These are phyloP conservation scores for Termitomyces titanicus DNA, from an alignment of 768 basidiomycete species.

Conservation along the genomic window DNA sequence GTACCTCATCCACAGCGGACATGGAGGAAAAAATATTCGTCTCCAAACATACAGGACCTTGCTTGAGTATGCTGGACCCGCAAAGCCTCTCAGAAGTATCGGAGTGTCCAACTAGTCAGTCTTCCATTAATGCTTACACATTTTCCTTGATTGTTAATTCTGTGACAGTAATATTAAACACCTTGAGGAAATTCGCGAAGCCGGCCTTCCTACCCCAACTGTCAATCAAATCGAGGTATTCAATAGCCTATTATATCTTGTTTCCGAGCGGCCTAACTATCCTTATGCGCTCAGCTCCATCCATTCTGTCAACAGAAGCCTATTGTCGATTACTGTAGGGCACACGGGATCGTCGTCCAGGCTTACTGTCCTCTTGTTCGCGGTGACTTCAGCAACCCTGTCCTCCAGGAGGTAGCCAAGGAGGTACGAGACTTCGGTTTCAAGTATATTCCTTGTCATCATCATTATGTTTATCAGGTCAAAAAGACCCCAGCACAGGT, in stretches of 20 bases:
- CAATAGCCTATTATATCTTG: not conserved
- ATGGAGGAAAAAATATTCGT: conserved; percentile 56
- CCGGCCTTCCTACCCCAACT: conserved; percentile 58
- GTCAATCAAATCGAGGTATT: conserved; percentile 81
- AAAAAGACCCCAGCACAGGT: conserved; percentile 68
- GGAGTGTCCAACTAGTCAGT: conserved; percentile 83
- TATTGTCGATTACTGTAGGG: conserved; percentile 70
- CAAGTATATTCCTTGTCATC: not conserved
- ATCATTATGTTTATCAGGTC: conserved; percentile 32
- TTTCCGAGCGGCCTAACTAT: not conserved
- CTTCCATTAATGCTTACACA: not conserved
- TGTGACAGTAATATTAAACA: conserved; percentile 56
- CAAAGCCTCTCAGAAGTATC: conserved; percentile 56
- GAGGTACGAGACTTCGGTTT: conserved; percentile 43
- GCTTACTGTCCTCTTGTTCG: conserved; percentile 77
- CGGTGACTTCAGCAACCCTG: conserved; percentile 49
- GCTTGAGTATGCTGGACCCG: conserved; percentile 49
- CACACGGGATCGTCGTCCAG: conserved; percentile 55
- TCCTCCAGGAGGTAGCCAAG: conserved; percentile 48
- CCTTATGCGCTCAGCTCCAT: conserved; percentile 50
- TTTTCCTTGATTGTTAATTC: not conserved
- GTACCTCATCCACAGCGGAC: conserved; percentile 73
- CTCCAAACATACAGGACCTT: conserved; percentile 69
- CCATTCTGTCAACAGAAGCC: conserved; percentile 78
- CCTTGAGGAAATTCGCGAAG: conserved; percentile 64